These are phyloP conservation scores for Monosporozyma aerobia DNA, from an alignment of 805 yeast genomes.

Conservation along the genomic window DNA sequence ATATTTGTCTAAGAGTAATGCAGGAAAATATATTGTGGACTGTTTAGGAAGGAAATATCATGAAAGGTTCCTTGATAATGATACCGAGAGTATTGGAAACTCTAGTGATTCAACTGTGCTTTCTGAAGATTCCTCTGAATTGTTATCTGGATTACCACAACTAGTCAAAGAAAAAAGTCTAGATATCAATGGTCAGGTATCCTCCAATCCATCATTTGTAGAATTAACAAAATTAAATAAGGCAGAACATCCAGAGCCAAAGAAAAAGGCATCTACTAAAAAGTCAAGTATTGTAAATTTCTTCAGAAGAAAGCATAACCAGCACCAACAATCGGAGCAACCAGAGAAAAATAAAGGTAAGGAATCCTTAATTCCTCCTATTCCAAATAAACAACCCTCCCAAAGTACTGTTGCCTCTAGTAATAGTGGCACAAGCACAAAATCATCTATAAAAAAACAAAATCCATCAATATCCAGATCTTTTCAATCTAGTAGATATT, in stretches of 20 bases:
- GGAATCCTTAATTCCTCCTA: neutral
- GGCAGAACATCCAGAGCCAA: neutral
- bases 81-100: neutral
- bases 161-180: neutral
- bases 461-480: constrained; percentile 1
- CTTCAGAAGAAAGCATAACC: constrained; percentile 21
- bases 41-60: constrained; percentile 14
- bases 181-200: neutral
- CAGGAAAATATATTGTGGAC: constrained; percentile 12
- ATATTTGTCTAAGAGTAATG: constrained; percentile 8
- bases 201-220: neutral
- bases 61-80: neutral
- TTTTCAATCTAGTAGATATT: constrained; percentile 1
- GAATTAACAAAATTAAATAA: neutral
- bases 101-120: neutral
- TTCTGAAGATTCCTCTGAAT: neutral
- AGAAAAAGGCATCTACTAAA: constrained; percentile 5
- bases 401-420: neutral
- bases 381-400: neutral
- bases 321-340: neutral
- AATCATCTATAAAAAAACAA: neutral
- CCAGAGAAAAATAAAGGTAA: neutral
- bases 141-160: neutral
- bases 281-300: constrained; percentile 22
- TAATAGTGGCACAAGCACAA: neutral